Evolutionary conservation across 208 protist genomes (phyloP).

Genomic region (Wallacemonas collosoma): DNA sequence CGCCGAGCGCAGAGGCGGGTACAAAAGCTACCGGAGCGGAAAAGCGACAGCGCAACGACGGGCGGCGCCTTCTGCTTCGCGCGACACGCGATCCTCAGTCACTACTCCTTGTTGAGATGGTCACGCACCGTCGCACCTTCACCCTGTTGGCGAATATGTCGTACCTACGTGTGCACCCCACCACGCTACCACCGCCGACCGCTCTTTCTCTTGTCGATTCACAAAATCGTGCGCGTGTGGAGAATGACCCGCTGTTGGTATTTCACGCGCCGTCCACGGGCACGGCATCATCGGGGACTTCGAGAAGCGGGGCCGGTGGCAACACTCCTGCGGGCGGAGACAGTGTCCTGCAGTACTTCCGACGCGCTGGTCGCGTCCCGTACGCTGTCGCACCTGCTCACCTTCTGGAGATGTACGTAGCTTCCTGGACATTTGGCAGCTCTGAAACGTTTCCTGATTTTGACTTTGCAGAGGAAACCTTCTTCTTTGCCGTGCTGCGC

Average conservation of each 20-base stretch:
- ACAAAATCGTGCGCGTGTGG: no score
- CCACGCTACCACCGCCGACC: not conserved
- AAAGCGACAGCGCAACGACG: not conserved
- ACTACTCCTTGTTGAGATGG: conserved; percentile 39
- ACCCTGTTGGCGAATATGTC: conserved; percentile 28
- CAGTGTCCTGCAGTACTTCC: conserved; percentile 20
- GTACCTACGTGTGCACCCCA: not conserved
- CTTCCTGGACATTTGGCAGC: conserved; percentile 50
- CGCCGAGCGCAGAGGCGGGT: conserved; percentile 15
- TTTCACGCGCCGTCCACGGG: no score
- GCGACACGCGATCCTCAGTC: conserved; percentile 35
- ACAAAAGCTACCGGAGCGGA: not conserved
- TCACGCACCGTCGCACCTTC: conserved; percentile 34
- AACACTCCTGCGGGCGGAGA: not conserved
- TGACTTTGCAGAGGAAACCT: conserved; percentile 39
- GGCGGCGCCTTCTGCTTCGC: conserved; percentile 23
- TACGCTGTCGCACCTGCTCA: conserved; percentile 52
- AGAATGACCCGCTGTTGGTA: no score
- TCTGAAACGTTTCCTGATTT: conserved; percentile 35
- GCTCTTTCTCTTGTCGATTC: no score
- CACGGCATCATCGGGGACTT: no score
- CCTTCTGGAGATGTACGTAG: conserved; percentile 31
- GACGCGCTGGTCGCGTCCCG: conserved; percentile 21
- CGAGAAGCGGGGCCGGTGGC: no score
- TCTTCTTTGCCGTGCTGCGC: conserved; percentile 58